Evolutionary conservation across 768 basidiomycete genomes (phyloP).

Genomic region (Amanita phalloides): DNA sequence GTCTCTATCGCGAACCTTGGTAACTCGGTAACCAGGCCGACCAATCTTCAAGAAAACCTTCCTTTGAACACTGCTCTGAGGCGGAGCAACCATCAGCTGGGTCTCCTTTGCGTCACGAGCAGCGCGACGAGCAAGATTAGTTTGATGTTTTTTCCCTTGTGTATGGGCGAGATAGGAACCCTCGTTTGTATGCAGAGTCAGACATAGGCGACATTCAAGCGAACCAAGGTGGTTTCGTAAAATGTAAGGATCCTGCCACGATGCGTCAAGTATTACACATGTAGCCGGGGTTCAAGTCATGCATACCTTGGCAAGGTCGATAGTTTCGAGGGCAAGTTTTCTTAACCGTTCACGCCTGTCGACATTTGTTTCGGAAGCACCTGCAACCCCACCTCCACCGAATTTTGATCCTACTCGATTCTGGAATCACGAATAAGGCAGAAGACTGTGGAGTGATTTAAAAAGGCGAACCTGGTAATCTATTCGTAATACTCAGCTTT

Average conservation of each 20-base stretch:
- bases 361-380: slow-evolving; percentile 90
- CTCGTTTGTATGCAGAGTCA: slow-evolving; percentile 99
- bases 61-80: slow-evolving; percentile 69
- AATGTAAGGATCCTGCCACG: slow-evolving; percentile 84
- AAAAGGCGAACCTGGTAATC: slow-evolving; percentile 53
- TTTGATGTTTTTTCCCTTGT: slow-evolving; percentile 99
- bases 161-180: slow-evolving; percentile 98
- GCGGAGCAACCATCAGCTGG: slow-evolving; percentile 78
- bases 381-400: slow-evolving; percentile 92
- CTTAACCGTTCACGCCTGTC: slow-evolving; percentile 90
- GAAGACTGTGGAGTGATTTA: not conserved
- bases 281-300: not conserved
- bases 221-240: slow-evolving; percentile 97
- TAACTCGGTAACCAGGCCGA: slow-evolving; percentile 89
- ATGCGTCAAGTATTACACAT: slow-evolving; percentile 6
- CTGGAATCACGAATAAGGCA: slow-evolving; percentile 27
- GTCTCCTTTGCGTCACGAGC: slow-evolving; percentile 96
- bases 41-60: slow-evolving; percentile 98
- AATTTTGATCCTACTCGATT: slow-evolving; percentile 96
- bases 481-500: slow-evolving; percentile 17
- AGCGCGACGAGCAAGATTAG: slow-evolving; percentile 92
- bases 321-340: slow-evolving; percentile 94
- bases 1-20: slow-evolving; percentile 88
- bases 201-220: slow-evolving; percentile 93
- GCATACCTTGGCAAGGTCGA: slow-evolving; percentile 90